Base-by-base conservation (phyloP, 2,329 filamentous ascomycete species). In the Fusarium goolgardi region DNA sequence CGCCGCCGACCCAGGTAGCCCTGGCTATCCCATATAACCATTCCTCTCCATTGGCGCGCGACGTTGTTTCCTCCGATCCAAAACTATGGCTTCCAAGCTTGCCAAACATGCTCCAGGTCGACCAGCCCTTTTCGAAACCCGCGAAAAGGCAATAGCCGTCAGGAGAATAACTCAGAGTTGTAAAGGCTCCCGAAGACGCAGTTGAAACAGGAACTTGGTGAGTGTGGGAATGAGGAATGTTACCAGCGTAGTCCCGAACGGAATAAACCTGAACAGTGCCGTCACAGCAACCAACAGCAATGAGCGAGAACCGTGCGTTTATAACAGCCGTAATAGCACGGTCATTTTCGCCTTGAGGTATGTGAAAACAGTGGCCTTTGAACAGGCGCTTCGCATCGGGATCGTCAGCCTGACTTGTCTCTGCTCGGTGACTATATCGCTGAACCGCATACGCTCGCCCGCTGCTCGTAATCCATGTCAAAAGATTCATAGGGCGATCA, bases 81-180 rank as follows among this genome's bases (percentile, higher is more conserved):
- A 98, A 98, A 75, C 93, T 97, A 71, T 89, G 93, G 56, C 91
- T 94, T 16, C 94, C 90, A 4, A 91, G 86, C 78, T 97, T 97
- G 34, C 96, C 96, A 78, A 97, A 99, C 37, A 98, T 96, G 77
- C 95, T 98, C 95, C 95, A 99, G 46, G 90, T 95, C 6, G 92
- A 91, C 96, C 96, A 99, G 1, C 96, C 96, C 60, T 90, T 89
- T 73, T 96, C 90, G 75, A 95, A 98, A 2, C 95, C 96, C 43
- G 91, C 94, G 78, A 99, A 97, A 11, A 99, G 85, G 77, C 94
- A 97, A 78, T 98, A 97, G 20, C 96, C 96, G 77, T 99, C 96
- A 0, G 95, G 94, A 2, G 96, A 97, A 81, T 97, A 99, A 63
- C 82, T 88, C 69, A 99, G 79, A 31, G 89, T 91, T 3, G 88